Evolutionary conservation across 1,284 basidiomycete genomes (phyloP), one percentile per base, ranked within the genome.

Genomic region (Leccinum pachyderme): DNA sequence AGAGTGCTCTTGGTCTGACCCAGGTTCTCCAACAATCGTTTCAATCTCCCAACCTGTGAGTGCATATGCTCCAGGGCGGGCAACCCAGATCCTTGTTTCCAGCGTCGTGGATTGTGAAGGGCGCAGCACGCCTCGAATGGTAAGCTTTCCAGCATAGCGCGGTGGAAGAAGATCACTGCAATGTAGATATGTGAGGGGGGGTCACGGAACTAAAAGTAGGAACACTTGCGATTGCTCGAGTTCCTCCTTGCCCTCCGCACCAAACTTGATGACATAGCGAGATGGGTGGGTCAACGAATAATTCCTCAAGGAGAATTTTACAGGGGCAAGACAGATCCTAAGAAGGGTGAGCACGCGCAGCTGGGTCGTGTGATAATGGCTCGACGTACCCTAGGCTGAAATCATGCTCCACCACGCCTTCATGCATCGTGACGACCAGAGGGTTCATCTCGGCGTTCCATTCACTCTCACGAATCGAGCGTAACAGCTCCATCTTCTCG

Each of bases 391-490:
- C 87, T 59, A 72, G 63, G 4, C 72, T 70, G 62, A 93, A 93
- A 67, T 91, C 82, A 62, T 91, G 87, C 51, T 71, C 64, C 13
- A 85, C 60, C 24, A 69, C 63, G 24, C 68, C 70, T 50, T 76
- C 76, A 54, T 76, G 69, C n/a, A 81, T 60, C 3, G 71, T 67
- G 39, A 88, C 72, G 2, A 78, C 75, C 0, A 89, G 55, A 4
- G 94, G 93, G 65, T 93, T 80, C 82, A 78, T 87, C 73, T 93
- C 89, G 31, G 68, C 65, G 59, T 93, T 93, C 84, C 91, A 90
- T 65, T 88, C 84, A 58, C 87, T 88, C 4, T 75, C 72, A 47
- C 81, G 75, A 28, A 96, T 80, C 5, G 83, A 81, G 31, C 82
- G 76, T 47, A 93, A 67, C 29, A 95, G 74, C 46, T 84, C 81